These are phyloP conservation scores for Ramichloridium luteum DNA, from an alignment of 2,329 filamentous ascomycete genomes.

Conservation along the genomic window DNA sequence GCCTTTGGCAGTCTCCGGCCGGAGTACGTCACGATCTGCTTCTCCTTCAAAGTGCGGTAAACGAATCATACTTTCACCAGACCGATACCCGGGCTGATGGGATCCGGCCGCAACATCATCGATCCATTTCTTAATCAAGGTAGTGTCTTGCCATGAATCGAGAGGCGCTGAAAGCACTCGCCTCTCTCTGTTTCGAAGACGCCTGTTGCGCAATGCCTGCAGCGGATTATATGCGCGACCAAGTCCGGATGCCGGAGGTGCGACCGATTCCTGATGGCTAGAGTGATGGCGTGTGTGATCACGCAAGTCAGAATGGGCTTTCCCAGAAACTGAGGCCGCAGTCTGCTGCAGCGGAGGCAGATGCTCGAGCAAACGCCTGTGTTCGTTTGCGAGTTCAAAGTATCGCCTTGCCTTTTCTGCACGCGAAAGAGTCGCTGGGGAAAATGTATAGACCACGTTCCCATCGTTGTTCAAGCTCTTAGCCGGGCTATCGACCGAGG, in stretches of 20 bases:
- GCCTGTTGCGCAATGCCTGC: slow-evolving; percentile 84
- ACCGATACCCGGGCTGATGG: slow-evolving; percentile 25
- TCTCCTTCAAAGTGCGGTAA: slow-evolving; percentile 21
- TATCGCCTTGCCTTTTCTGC: slow-evolving; percentile 75
- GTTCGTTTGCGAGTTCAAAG: slow-evolving; percentile 75
- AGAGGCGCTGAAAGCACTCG: slow-evolving; percentile 59
- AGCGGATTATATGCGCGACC: slow-evolving; percentile 79
- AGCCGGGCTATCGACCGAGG: background rate
- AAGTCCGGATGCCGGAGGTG: slow-evolving; percentile 26
- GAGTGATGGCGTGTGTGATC: background rate
- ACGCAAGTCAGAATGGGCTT: background rate
- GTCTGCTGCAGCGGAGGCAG: slow-evolving; percentile 58
- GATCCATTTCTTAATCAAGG: slow-evolving; percentile 64
- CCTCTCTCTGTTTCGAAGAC: slow-evolving; percentile 67
- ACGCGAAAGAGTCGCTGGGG: slow-evolving; percentile 65
- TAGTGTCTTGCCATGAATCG: slow-evolving; percentile 65
- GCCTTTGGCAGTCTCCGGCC: slow-evolving; percentile 6
- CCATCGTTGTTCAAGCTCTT: slow-evolving; percentile 3
- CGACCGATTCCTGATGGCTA: no score
- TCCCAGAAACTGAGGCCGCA: no score
- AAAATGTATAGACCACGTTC: slow-evolving; percentile 55
- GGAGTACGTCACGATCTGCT: slow-evolving; percentile 10
- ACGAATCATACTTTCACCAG: slow-evolving; percentile 21
- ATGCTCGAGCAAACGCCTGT: slow-evolving; percentile 65
- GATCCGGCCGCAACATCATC: slow-evolving; percentile 49